A percentile compares a stretch with the other conserved stretches of the same genome.
Evolutionary conservation across 768 basidiomycete genomes (phyloP).

Genomic region (Trametes maxima): DNA sequence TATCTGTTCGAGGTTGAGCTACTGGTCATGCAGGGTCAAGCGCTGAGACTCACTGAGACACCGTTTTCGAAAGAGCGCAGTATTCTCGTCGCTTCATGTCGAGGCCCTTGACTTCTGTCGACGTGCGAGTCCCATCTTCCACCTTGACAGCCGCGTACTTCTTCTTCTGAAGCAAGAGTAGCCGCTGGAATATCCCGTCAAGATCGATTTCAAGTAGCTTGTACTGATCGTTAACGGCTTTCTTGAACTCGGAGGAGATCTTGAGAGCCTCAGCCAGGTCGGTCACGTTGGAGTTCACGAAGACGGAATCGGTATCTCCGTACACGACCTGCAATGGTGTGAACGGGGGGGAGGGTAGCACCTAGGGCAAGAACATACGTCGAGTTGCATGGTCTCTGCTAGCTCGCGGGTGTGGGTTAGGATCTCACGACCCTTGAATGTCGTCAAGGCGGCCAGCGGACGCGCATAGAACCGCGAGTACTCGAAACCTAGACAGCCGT

Average conservation of each 20-base stretch:
- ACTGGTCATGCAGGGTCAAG: background rate
- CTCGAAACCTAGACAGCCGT: slow-evolving; percentile 98
- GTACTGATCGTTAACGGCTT: slow-evolving; percentile 94
- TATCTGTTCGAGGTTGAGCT: slow-evolving; percentile 52
- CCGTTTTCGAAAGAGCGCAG: slow-evolving; percentile 85
- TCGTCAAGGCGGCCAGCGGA: slow-evolving; percentile 95
- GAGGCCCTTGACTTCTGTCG: slow-evolving; percentile 91
- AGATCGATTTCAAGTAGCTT: slow-evolving; percentile 95
- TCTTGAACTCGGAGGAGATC: slow-evolving; percentile 92
- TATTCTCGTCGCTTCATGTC: slow-evolving; percentile 99
- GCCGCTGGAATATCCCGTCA: slow-evolving; percentile 89
- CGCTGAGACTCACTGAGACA: slow-evolving; percentile 75
- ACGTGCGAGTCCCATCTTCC: slow-evolving; percentile 76
- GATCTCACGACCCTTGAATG: slow-evolving; percentile 97
- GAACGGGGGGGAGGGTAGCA: background rate
- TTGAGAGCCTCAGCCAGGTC: slow-evolving; percentile 87
- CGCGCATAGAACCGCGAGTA: slow-evolving; percentile 96
- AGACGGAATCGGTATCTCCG: slow-evolving; percentile 98
- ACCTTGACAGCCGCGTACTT: slow-evolving; percentile 98
- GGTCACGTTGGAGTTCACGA: slow-evolving; percentile 93
- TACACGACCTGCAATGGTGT: slow-evolving; percentile 78
- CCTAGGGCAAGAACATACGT: slow-evolving; percentile 55
- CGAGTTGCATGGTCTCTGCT: slow-evolving; percentile 86
- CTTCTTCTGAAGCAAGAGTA: slow-evolving; percentile 96
- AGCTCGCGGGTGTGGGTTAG: slow-evolving; percentile 90